A percentile compares a stretch with the other conserved stretches of the same genome.
phyloP scores from a whole-genome alignment of 805 yeast genomes.

The Kazachstania bromeliacearum region DNA sequence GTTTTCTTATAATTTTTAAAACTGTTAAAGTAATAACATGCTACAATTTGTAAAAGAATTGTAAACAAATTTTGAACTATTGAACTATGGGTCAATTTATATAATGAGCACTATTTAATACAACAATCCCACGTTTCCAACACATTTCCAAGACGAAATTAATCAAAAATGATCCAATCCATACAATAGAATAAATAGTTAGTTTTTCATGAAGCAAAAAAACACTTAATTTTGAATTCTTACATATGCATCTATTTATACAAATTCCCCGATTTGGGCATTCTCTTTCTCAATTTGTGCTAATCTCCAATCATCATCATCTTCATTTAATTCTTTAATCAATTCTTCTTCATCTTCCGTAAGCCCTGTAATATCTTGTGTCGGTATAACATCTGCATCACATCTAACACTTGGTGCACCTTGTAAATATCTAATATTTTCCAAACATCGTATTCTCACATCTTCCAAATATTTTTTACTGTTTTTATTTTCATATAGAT shows the following conservation, averaged over 20 bases:
- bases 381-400: conserved; percentile 76
- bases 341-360: conserved; percentile 36
- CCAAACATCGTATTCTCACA: conserved; percentile 64
- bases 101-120: no score
- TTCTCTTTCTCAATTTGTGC: conserved; percentile 34
- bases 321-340: conserved; percentile 28
- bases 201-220: no score
- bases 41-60: no score
- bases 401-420: conserved; percentile 94
- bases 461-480: conserved; percentile 74
- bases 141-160: no score
- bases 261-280: conserved; percentile 29
- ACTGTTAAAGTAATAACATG: no score
- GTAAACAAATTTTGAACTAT: no score
- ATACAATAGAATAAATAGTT: no score
- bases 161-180: no score
- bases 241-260: conserved; percentile 1
- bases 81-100: no score
- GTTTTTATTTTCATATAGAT: conserved; percentile 77
- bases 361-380: conserved; percentile 33
- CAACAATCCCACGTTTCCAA: no score
- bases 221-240: no score
- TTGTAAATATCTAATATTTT: conserved; percentile 68
- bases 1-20: no score
- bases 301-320: conserved; percentile 29